phyloP scores from a whole-genome alignment of 768 basidiomycete genomes.

The Trametes gibbosa region DNA sequence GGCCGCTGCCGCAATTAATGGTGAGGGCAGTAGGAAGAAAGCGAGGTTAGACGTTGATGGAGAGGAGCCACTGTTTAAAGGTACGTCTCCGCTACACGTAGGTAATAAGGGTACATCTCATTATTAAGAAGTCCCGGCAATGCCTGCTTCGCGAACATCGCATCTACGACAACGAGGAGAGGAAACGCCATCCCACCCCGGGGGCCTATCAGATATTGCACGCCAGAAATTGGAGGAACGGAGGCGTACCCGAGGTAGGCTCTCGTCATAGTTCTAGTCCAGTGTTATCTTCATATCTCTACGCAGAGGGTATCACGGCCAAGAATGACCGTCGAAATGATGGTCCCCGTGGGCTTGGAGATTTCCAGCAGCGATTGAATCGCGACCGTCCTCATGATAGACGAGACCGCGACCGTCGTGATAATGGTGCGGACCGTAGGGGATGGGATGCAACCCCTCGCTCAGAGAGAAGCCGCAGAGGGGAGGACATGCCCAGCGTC shows the following conservation, averaged over 20 bases:
- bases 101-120: background rate
- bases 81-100: constrained; percentile 38
- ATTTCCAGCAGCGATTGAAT: constrained; percentile 92
- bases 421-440: constrained; percentile 1
- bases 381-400: constrained; percentile 47
- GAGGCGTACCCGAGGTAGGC: constrained; percentile 57
- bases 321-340: constrained; percentile 53
- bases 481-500: constrained; percentile 73
- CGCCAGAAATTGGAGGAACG: constrained; percentile 74
- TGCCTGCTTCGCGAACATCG: constrained; percentile 58
- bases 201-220: constrained; percentile 79
- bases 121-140: constrained; percentile 59
- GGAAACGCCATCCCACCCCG: constrained; percentile 92
- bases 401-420: constrained; percentile 30
- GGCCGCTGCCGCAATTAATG: constrained; percentile 46
- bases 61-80: constrained; percentile 82
- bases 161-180: constrained; percentile 73
- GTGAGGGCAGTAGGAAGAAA: constrained; percentile 60
- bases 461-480: constrained; percentile 44
- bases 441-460: constrained; percentile 63
- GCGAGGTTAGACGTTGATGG: constrained; percentile 49
- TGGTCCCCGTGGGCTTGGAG: constrained; percentile 77
- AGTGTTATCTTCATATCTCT: background rate
- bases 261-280: background rate
- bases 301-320: constrained; percentile 69